These are phyloP conservation scores for Nothophoma quercina DNA, from an alignment of 2,329 filamentous ascomycete genomes.

Conservation along the genomic window DNA sequence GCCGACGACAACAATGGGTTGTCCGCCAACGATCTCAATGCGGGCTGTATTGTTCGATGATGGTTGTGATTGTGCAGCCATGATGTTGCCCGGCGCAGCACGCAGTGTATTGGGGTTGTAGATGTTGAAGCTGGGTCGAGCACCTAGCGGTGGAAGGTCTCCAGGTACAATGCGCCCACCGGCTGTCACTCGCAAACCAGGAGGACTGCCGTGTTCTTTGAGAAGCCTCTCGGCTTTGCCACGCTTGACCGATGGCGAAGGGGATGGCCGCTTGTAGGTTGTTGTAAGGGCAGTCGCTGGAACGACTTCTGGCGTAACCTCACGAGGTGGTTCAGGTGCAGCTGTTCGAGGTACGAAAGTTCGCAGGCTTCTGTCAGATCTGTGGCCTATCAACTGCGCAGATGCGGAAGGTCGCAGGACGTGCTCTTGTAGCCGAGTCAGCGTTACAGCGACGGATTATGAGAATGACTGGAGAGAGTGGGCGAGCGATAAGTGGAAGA, in stretches of 20 bases:
- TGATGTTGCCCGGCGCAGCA: conserved; percentile 29
- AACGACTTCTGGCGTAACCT: conserved; percentile 16
- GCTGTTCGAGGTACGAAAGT: conserved; percentile 27
- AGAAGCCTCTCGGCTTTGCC: conserved; percentile 59
- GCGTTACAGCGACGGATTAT: not conserved
- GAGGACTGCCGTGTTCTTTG: conserved; percentile 61
- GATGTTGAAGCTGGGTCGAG: conserved; percentile 42
- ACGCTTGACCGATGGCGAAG: conserved; percentile 59
- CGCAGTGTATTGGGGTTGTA: conserved; percentile 37
- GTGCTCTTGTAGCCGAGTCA: conserved; percentile 43
- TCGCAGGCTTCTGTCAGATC: conserved; percentile 38
- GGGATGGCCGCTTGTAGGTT: conserved; percentile 52
- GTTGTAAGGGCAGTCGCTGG: conserved; percentile 24
- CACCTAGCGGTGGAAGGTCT: conserved; percentile 47
- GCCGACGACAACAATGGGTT: conserved; percentile 42
- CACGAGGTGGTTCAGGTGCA: conserved; percentile 22
- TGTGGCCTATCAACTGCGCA: conserved; percentile 35
- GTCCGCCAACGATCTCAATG: conserved; percentile 41
- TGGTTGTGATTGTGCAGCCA: conserved; percentile 33
- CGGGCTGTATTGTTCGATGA: conserved; percentile 32
- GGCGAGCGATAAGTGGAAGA: not conserved
- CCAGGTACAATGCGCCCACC: conserved; percentile 62
- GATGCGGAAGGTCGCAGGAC: conserved; percentile 52
- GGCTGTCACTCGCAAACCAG: conserved; percentile 59
- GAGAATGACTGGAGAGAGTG: not conserved